phyloP scores from a whole-genome alignment of 1,284 basidiomycete species.

The Anthracocystis panici-leucophaei region DNA sequence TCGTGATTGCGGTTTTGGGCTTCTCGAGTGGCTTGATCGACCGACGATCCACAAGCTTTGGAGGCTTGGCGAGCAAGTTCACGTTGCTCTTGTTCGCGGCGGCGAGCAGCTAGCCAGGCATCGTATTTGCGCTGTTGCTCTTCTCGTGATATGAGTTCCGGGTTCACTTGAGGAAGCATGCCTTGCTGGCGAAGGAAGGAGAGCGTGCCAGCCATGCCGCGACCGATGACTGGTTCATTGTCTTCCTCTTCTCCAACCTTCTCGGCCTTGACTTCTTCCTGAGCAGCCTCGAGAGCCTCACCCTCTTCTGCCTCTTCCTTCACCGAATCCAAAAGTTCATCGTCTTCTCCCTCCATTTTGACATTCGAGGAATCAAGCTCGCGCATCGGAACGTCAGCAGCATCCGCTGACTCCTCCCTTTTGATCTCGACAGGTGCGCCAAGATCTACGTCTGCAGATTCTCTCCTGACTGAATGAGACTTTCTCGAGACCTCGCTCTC shows the following conservation, averaged over 20 bases:
- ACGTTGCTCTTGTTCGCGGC: conserved; percentile 79
- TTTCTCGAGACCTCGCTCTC: conserved; percentile 71
- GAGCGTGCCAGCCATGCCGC: conserved; percentile 86
- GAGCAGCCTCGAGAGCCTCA: conserved; percentile 13
- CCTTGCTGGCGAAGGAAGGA: conserved; percentile 91
- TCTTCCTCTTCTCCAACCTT: conserved; percentile 9
- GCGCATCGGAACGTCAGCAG: conserved; percentile 41
- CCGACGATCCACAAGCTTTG: conserved; percentile 70
- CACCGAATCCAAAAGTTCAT: conserved; percentile 68
- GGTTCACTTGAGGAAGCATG: conserved; percentile 78
- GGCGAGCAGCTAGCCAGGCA: conserved; percentile 88
- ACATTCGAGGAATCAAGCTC: conserved; percentile 15
- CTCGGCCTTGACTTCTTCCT: background rate
- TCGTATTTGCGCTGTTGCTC: conserved; percentile 85
- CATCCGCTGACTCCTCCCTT: conserved; percentile 70
- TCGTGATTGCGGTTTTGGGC: conserved; percentile 93
- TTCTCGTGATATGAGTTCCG: conserved; percentile 83
- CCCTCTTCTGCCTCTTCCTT: conserved; percentile 72
- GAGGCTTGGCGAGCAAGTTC: conserved; percentile 79
- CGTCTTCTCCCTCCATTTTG: conserved; percentile 73
- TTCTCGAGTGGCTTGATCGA: conserved; percentile 93
- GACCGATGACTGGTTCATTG: conserved; percentile 44
- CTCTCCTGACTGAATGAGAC: conserved; percentile 24
- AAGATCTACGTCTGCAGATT: conserved; percentile 59
- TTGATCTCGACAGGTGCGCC: conserved; percentile 70